Evolutionary conservation across 2,329 filamentous ascomycete genomes (phyloP).

Genomic region (Exophiala sp.): DNA sequence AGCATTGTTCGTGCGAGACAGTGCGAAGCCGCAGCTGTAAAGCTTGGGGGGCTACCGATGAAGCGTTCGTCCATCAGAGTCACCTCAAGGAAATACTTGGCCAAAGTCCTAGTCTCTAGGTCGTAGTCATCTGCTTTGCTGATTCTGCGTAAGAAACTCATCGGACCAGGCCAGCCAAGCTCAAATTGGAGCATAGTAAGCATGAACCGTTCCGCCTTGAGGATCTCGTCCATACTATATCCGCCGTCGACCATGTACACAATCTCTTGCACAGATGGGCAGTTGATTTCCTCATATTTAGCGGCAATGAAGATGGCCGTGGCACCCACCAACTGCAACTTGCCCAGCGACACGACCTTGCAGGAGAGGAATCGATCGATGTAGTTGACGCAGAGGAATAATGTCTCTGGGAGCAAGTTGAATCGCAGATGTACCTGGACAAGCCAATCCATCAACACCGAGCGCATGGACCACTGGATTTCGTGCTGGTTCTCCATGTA

Average conservation of each 20-base stretch:
- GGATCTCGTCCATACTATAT: conserved; percentile 82
- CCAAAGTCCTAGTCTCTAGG: conserved; percentile 84
- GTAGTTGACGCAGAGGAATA: conserved; percentile 93
- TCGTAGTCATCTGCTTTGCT: conserved; percentile 99
- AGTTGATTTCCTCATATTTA: conserved; percentile 99
- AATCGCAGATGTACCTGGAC: conserved; percentile 94
- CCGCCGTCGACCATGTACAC: conserved; percentile 97
- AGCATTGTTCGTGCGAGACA: conserved; percentile 85
- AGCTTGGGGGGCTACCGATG: conserved; percentile 84
- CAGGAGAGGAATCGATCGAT: conserved; percentile 92
- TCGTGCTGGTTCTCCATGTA: conserved; percentile 99
- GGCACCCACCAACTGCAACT: conserved; percentile 91
- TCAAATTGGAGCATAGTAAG: conserved; percentile 93
- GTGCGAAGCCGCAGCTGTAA: conserved; percentile 82
- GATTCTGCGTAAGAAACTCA: conserved; percentile 94
- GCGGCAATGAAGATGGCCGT: conserved; percentile 93
- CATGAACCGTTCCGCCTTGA: conserved; percentile 98
- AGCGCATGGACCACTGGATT: conserved; percentile 98
- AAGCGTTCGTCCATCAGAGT: conserved; percentile 98
- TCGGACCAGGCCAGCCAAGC: conserved; percentile 95
- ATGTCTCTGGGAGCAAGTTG: conserved; percentile 81
- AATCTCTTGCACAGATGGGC: conserved; percentile 88
- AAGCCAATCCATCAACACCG: conserved; percentile 95
- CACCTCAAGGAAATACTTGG: conserved; percentile 96
- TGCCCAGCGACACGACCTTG: conserved; percentile 91